Evolutionary conservation across 1,284 basidiomycete genomes (phyloP), one percentile per base, ranked within the genome.

Genomic region (Malassezia psittaci): DNA sequence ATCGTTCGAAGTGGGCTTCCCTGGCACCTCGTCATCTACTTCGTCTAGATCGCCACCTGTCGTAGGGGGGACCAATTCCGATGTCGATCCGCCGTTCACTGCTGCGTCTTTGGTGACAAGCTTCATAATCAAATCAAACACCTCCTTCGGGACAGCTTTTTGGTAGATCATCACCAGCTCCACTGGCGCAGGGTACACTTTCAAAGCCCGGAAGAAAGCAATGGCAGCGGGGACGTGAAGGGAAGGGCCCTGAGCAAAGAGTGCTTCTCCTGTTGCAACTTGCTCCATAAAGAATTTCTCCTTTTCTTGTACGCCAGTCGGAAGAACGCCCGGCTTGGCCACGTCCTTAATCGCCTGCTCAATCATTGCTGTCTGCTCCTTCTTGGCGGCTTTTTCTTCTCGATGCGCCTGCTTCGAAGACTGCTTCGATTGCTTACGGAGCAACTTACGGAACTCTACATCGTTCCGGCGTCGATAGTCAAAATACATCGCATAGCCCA

Each of bases 391-490:
- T 37, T 62, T 59, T 38, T 60, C 78, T 68, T 78, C 70, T 47
- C 68, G 72, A 64, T 77, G 77, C 11, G 81, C 79, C n/a, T 80
- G 80, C 70, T 87, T 81, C 18, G 83, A 82, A 21, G 83, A 76
- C 48, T 72, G 74, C 51, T 77, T 77, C 52, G 72, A 68, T 44
- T 79, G 81, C 77, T 86, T 86, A 78, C 90, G 90, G 60, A 98
- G 82, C 75, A 82, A 83, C 78, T 84, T 90, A 76, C 93, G 84
- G 82, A 98, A 98, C 12, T 81, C 79, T 38, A 81, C 77, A 74
- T 96, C 89, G 75, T 86, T 90, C 68, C 90, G 83, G 54, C 93
- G 84, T 78, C 83, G 87, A 80, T 94, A 86, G 81, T 98, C 93
- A 74, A 96, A 98, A 78, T 91, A 96, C 55, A 68, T 38, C 12